Evolutionary conservation across 495 filamentous ascomycete species (phyloP).

Genomic region (Lophiostoma macrostomum): DNA sequence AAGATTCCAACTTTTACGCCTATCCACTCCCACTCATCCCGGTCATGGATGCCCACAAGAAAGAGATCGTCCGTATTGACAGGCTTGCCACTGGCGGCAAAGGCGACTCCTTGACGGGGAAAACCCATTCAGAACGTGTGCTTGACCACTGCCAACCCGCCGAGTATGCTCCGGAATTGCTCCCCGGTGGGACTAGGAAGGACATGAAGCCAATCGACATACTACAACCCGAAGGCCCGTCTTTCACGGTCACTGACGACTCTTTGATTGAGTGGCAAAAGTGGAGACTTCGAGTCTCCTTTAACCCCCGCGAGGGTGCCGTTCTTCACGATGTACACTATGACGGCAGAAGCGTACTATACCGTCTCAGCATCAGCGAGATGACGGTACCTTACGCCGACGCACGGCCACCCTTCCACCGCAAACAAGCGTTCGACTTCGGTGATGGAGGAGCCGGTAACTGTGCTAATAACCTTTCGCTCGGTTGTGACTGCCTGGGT

Average conservation of each 20-base stretch:
- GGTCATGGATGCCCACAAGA: conserved; percentile 52
- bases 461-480: conserved; percentile 37
- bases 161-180: conserved; percentile 55
- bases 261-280: conserved; percentile 42
- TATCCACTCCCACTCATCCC: conserved; percentile 57
- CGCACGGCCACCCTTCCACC: conserved; percentile 37
- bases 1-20: conserved; percentile 55
- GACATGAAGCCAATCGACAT: conserved; percentile 36
- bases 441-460: conserved; percentile 39
- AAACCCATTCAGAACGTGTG: conserved; percentile 44
- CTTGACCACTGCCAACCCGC: conserved; percentile 45
- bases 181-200: conserved; percentile 38
- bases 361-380: conserved; percentile 67
- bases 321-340: conserved; percentile 55
- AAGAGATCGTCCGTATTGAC: conserved; percentile 53
- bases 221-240: conserved; percentile 37
- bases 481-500: conserved; percentile 42
- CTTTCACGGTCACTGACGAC: conserved; percentile 35
- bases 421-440: conserved; percentile 41
- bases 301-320: conserved; percentile 41
- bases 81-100: conserved; percentile 51
- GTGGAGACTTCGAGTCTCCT: conserved; percentile 40
- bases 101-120: conserved; percentile 42
- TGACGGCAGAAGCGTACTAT: conserved; percentile 64
- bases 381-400: conserved; percentile 65